phyloP scores from a whole-genome alignment of 2,329 filamentous ascomycete species.

The Apiospora sp. region DNA sequence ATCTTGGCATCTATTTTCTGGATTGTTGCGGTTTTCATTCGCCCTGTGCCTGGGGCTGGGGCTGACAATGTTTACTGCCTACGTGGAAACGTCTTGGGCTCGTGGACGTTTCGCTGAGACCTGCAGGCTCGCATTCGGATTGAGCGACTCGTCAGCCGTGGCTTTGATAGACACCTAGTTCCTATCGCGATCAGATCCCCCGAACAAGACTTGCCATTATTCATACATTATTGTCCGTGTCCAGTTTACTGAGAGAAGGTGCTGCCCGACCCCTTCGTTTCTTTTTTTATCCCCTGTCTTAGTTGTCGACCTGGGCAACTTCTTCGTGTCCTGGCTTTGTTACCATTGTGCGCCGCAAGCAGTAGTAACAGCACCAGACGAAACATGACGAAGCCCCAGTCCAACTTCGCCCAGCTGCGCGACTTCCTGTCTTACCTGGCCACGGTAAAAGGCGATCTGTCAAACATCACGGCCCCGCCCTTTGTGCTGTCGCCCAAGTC shows the following conservation, averaged over 20 bases:
- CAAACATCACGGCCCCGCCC: conserved; percentile 62
- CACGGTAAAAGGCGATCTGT: conserved; percentile 63
- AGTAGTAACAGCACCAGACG: not conserved
- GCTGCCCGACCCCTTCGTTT: not conserved
- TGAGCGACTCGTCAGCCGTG: not conserved
- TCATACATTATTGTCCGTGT: too few relatives aligned
- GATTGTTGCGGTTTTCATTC: not conserved
- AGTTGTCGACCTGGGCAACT: not conserved
- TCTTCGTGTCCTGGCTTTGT: not conserved
- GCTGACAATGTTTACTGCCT: not conserved
- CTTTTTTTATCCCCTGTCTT: not conserved
- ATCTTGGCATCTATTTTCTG: conserved; percentile 7
- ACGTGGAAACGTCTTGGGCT: not conserved
- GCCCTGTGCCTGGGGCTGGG: not conserved
- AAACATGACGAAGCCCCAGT: conserved; percentile 29
- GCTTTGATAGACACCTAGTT: not conserved
- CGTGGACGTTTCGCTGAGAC: not conserved
- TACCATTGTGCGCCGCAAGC: not conserved
- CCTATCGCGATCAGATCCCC: not conserved
- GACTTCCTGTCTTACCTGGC: conserved; percentile 54
- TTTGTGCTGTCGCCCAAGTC: conserved; percentile 63
- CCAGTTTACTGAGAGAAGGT: not conserved
- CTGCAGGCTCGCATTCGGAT: not conserved
- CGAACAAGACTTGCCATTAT: too few relatives aligned
- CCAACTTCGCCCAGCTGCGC: conserved; percentile 41